Conservation (phyloP, 2,329 filamentous ascomycete species). For the Nemania sp. region DNA sequence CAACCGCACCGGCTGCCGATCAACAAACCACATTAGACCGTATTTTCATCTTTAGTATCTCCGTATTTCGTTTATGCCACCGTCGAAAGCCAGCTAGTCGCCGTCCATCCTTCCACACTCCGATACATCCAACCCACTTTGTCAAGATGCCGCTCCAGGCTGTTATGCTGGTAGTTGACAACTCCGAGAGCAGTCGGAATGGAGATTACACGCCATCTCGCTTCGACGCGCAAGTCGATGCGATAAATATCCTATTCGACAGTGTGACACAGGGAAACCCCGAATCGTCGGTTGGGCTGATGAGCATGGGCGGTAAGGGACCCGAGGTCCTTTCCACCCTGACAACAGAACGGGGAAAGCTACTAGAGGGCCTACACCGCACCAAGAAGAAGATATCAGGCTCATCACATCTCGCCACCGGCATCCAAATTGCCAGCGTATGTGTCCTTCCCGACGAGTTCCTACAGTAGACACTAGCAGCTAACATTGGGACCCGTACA, state of each 20-base stretch:
- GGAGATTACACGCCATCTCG: conserved; percentile 92
- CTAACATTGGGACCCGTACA: conserved; percentile 40
- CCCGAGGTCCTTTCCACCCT: conserved; percentile 96
- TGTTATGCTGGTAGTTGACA: conserved; percentile 99
- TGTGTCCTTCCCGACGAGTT: conserved; percentile 51
- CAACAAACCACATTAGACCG: not conserved
- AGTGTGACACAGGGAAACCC: conserved; percentile 95
- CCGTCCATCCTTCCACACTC: conserved; percentile 6
- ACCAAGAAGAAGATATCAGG: conserved; percentile 93
- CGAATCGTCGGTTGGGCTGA: conserved; percentile 95
- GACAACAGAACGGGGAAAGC: conserved; percentile 95
- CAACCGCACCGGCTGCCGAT: not conserved
- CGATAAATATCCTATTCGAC: conserved; percentile 94
- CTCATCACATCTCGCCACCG: conserved; percentile 87
- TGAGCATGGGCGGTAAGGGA: conserved; percentile 99
- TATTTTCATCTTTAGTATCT: not conserved
- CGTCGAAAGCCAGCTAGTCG: not conserved
- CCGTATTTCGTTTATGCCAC: not conserved
- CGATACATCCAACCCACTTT: conserved; percentile 41
- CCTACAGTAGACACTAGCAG: conserved; percentile 17
- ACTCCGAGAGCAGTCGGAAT: conserved; percentile 98
- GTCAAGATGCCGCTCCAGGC: conserved; percentile 96
- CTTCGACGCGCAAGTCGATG: conserved; percentile 96
- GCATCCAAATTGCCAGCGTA: conserved; percentile 95
- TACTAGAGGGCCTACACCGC: conserved; percentile 89